Evolutionary conservation across 2,329 filamentous ascomycete genomes (phyloP).

Genomic region (Colletotrichum eleusines): DNA sequence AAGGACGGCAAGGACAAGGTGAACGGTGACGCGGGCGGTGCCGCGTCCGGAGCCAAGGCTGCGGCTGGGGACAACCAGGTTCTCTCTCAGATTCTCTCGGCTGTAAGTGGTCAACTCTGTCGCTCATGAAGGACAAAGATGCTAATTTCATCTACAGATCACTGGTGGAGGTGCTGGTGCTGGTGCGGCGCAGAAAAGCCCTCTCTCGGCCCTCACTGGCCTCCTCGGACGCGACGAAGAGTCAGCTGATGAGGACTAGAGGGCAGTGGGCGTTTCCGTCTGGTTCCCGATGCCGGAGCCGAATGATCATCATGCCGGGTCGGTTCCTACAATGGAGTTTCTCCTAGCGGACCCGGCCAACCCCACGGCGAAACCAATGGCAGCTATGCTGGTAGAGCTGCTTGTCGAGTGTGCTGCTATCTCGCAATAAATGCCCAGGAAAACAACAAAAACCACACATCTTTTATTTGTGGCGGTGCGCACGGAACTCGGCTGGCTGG

Average conservation of each 20-base stretch:
- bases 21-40: not conserved
- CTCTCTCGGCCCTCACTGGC: slow-evolving; percentile 18
- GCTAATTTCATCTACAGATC: slow-evolving; percentile 16
- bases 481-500: slow-evolving; percentile 15
- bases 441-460: not conserved
- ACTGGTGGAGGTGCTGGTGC: slow-evolving; percentile 1
- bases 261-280: not conserved
- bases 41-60: slow-evolving; percentile 14
- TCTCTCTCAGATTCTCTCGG: slow-evolving; percentile 9
- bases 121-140: not conserved
- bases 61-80: slow-evolving; percentile 2
- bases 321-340: not conserved
- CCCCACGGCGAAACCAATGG: slow-evolving; percentile 6
- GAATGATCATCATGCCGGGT: not conserved
- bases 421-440: not conserved
- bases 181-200: slow-evolving; percentile 3
- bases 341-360: not conserved
- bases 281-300: slow-evolving; percentile 4
- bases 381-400: slow-evolving; percentile 35
- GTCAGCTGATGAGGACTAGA: slow-evolving; percentile 19
- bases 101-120: slow-evolving; percentile 7
- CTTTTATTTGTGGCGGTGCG: slow-evolving; percentile 6
- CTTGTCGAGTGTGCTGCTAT: slow-evolving; percentile 18
- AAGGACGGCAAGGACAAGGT: not conserved
- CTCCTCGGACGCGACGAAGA: slow-evolving; percentile 32